Evolutionary conservation across 176 grass and related monocot species (phyloP).

Genomic region (Ensete glaucum): DNA sequence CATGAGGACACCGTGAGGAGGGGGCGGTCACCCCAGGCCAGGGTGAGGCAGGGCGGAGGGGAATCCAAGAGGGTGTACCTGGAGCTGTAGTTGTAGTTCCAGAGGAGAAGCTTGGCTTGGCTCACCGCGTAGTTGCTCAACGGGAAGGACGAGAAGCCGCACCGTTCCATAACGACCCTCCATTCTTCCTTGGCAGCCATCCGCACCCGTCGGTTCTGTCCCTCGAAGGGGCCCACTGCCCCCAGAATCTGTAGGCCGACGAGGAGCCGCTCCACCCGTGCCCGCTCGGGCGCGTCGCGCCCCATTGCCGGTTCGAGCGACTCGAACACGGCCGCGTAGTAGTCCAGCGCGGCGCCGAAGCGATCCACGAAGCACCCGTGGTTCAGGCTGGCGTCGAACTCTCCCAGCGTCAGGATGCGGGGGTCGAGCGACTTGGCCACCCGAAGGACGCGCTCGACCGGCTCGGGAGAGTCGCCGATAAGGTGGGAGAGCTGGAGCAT

Average conservation of each 20-base stretch:
- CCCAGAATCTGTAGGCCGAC: slow-evolving; percentile 56
- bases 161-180: slow-evolving; percentile 58
- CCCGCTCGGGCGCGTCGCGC: slow-evolving; percentile 53
- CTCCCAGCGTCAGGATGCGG: slow-evolving; percentile 59
- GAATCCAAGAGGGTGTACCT: slow-evolving; percentile 67
- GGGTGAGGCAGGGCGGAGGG: slow-evolving; percentile 46
- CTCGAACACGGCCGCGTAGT: slow-evolving; percentile 81
- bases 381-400: slow-evolving; percentile 81
- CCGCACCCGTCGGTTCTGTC: slow-evolving; percentile 38
- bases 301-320: slow-evolving; percentile 75
- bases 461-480: slow-evolving; percentile 56
- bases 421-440: slow-evolving; percentile 67
- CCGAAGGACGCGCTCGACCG: slow-evolving; percentile 40
- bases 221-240: slow-evolving; percentile 47
- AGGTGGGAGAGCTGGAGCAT: slow-evolving; percentile 87
- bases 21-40: slow-evolving; percentile 75
- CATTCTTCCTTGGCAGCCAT: slow-evolving; percentile 65
- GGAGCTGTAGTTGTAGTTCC: slow-evolving; percentile 80
- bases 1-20: slow-evolving; percentile 94
- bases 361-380: slow-evolving; percentile 46
- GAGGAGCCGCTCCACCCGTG: slow-evolving; percentile 60
- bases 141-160: slow-evolving; percentile 45
- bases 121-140: slow-evolving; percentile 89
- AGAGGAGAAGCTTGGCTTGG: slow-evolving; percentile 83
- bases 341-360: slow-evolving; percentile 58